phyloP scores from a whole-genome alignment of 495 filamentous ascomycete species.

The Arthonia radiata region DNA sequence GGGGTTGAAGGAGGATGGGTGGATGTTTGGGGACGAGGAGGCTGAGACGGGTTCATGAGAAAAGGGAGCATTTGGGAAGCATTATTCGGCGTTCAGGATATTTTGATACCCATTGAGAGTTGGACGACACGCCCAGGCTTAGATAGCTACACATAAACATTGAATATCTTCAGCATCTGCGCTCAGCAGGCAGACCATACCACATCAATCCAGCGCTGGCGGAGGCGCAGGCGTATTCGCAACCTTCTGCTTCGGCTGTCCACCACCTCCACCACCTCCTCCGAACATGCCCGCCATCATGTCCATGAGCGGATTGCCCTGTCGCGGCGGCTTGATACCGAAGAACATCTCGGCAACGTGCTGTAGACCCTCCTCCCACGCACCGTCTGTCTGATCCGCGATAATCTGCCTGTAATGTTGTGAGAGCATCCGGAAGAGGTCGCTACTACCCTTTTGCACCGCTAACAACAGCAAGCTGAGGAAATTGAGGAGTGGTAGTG shows the following conservation, averaged over 20 bases:
- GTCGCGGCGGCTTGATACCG: conserved; percentile 65
- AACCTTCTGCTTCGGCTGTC: not conserved
- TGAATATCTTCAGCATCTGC: too few species aligned
- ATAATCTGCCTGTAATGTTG: conserved; percentile 59
- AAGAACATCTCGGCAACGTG: conserved; percentile 94
- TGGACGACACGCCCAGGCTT: too few species aligned
- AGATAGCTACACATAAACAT: too few species aligned
- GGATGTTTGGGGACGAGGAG: conserved; percentile 69
- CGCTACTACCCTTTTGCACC: conserved; percentile 51
- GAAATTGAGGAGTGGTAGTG: conserved; percentile 80
- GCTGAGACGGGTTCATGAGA: too few species aligned
- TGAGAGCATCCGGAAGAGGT: conserved; percentile 62
- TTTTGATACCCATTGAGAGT: too few species aligned
- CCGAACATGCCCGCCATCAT: conserved; percentile 79
- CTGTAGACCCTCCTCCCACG: conserved; percentile 66
- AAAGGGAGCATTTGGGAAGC: too few species aligned
- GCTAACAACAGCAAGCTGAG: conserved; percentile 59
- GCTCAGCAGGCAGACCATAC: too few species aligned
- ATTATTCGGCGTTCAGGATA: too few species aligned
- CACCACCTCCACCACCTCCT: not conserved
- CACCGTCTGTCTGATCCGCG: conserved; percentile 29
- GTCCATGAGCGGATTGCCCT: conserved; percentile 75
- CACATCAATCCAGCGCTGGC: too few species aligned
- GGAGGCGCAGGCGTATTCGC: too few species aligned
- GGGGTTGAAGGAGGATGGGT: conserved; percentile 57